Percentiles rank a stretch among this genome's conserved stretches.
These are phyloP conservation scores for Camelina sativa DNA, from an alignment of 345 rosid genomes.

Conservation along the genomic window DNA sequence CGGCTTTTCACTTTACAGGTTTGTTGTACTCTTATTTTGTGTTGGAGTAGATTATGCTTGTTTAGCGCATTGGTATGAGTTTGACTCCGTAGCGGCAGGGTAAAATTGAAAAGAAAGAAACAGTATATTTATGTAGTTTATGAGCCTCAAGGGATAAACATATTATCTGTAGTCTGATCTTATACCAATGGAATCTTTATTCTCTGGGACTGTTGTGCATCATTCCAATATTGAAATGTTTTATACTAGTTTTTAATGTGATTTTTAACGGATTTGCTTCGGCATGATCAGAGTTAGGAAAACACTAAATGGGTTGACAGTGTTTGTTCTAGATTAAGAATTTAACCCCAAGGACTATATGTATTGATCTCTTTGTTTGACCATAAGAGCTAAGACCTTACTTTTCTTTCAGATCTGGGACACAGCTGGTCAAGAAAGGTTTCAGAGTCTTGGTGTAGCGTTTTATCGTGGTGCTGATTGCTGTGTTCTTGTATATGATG, in stretches of 20 bases:
- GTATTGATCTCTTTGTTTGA: background rate
- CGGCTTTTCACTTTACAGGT: slow-evolving; percentile 95
- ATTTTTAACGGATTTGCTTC: background rate
- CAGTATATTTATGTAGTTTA: too few relatives aligned
- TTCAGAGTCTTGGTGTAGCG: slow-evolving; percentile 92
- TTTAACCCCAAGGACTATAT: background rate
- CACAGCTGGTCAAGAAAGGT: slow-evolving; percentile 93
- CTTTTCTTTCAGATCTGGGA: slow-evolving; percentile 72
- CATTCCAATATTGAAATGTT: background rate
- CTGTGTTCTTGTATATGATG: slow-evolving; percentile 92
- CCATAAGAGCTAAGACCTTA: slow-evolving; percentile 1
- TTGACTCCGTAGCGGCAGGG: too few relatives aligned
- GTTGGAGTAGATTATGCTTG: slow-evolving; percentile 4
- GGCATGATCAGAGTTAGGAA: background rate
- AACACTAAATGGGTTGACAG: background rate
- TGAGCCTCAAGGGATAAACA: too few relatives aligned
- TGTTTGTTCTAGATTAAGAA: slow-evolving; percentile 3
- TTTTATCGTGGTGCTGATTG: slow-evolving; percentile 95
- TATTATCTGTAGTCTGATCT: background rate
- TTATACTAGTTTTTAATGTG: background rate
- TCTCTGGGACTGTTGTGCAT: background rate
- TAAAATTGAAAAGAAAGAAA: too few relatives aligned
- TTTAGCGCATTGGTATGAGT: background rate
- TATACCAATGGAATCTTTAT: background rate
- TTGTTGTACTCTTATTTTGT: slow-evolving; percentile 4